Evolutionary conservation across 768 basidiomycete species (phyloP).

Genomic region (Pholiota conissans): DNA sequence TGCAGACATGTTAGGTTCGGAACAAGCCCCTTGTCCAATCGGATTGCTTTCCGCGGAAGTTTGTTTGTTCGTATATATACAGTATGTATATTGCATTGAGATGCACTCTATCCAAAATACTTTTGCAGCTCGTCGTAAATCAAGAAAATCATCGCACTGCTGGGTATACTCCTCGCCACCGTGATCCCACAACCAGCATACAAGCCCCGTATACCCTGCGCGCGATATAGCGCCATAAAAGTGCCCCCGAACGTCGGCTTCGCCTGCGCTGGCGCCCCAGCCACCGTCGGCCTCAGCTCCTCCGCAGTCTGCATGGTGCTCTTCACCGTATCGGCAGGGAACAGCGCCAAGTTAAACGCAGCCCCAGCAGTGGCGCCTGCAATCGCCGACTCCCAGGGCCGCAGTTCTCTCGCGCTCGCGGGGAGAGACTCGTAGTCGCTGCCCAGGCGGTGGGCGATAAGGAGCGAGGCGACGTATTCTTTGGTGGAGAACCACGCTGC

Average conservation of each 20-base stretch:
- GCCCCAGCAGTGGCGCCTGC: slow-evolving; percentile 82
- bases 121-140: slow-evolving; percentile 76
- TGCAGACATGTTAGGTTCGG: too few relatives aligned
- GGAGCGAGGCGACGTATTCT: slow-evolving; percentile 66
- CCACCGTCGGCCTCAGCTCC: slow-evolving; percentile 56
- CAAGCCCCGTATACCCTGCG: slow-evolving; percentile 73
- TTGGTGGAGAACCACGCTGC: slow-evolving; percentile 89
- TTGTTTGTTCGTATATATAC: too few relatives aligned
- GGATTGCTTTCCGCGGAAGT: too few relatives aligned
- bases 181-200: slow-evolving; percentile 92
- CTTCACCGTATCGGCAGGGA: slow-evolving; percentile 91
- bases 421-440: slow-evolving; percentile 7
- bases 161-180: slow-evolving; percentile 77
- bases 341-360: slow-evolving; percentile 76
- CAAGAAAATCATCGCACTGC: slow-evolving; percentile 86
- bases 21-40: too few relatives aligned
- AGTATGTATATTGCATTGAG: too few relatives aligned
- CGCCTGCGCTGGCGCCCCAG: slow-evolving; percentile 20
- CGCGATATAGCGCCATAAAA: slow-evolving; percentile 67
- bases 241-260: slow-evolving; percentile 55
- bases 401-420: slow-evolving; percentile 26
- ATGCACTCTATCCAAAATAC: slow-evolving; percentile 30
- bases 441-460: slow-evolving; percentile 49
- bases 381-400: slow-evolving; percentile 74
- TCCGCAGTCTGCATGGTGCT: slow-evolving; percentile 89